These are phyloP conservation scores for Yarrowia sp. DNA, from an alignment of 805 yeast genomes.

Conservation along the genomic window DNA sequence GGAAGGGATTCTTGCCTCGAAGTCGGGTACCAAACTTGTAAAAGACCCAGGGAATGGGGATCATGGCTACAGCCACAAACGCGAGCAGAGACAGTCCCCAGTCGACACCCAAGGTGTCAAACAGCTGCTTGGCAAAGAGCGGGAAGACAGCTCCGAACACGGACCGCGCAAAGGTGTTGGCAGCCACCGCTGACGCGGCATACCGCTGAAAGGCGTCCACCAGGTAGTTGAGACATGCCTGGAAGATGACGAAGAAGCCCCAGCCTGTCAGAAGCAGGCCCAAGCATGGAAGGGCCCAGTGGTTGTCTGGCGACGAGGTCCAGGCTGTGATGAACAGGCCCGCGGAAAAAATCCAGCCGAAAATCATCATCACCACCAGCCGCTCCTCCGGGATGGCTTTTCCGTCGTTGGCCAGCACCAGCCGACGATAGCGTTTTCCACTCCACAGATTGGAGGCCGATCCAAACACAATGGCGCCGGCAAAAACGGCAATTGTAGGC, in stretches of 20 bases:
- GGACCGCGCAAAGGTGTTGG: slow-evolving; percentile 81
- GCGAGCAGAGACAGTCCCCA: slow-evolving; percentile 76
- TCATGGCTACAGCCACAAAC: slow-evolving; percentile 55
- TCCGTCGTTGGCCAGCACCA: slow-evolving; percentile 61
- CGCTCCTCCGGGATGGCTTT: slow-evolving; percentile 80
- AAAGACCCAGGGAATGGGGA: slow-evolving; percentile 58
- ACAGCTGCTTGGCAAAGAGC: slow-evolving; percentile 85
- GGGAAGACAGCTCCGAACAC: slow-evolving; percentile 82
- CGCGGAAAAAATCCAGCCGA: slow-evolving; percentile 72
- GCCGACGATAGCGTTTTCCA: slow-evolving; percentile 54
- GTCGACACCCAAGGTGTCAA: slow-evolving; percentile 67
- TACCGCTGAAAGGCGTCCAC: slow-evolving; percentile 65
- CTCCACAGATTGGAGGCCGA: slow-evolving; percentile 45
- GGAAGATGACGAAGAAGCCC: slow-evolving; percentile 64
- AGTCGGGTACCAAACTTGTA: slow-evolving; percentile 1
- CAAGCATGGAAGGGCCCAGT: slow-evolving; percentile 65
- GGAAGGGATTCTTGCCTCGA: slow-evolving; percentile 14
- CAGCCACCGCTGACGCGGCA: slow-evolving; percentile 86
- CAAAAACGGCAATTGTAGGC: slow-evolving; percentile 76
- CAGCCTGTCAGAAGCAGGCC: slow-evolving; percentile 61
- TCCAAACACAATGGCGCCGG: slow-evolving; percentile 58
- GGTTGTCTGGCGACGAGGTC: slow-evolving; percentile 58
- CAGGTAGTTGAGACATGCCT: slow-evolving; percentile 65
- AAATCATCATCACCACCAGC: slow-evolving; percentile 75
- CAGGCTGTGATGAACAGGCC: slow-evolving; percentile 90